These are phyloP conservation scores for Penicillium sp. DNA, from an alignment of 2,329 filamentous ascomycete genomes.

Conservation along the genomic window DNA sequence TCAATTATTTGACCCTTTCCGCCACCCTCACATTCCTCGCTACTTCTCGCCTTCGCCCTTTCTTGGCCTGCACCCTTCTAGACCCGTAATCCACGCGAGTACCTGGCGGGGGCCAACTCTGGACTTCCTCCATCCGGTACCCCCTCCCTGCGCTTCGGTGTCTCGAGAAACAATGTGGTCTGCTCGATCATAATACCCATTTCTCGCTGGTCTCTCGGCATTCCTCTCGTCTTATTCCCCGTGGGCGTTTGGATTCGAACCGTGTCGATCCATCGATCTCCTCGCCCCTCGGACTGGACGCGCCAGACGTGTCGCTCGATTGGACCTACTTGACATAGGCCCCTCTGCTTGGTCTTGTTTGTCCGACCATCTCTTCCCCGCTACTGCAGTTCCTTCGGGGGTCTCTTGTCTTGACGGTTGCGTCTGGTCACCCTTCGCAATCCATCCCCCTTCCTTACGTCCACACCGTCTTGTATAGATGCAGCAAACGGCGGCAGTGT, in stretches of 20 bases:
- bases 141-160: slow-evolving; percentile 11
- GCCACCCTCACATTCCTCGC: slow-evolving; percentile 1
- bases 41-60: not conserved
- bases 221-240: not conserved
- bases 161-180: slow-evolving; percentile 24
- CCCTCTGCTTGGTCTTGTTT: slow-evolving; percentile 3
- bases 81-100: not conserved
- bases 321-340: slow-evolving; percentile 6
- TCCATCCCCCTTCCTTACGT: slow-evolving; percentile 11
- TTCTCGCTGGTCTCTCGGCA: slow-evolving; percentile 7
- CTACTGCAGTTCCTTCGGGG: slow-evolving; percentile 3
- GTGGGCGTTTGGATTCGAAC: slow-evolving; percentile 17
- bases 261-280: slow-evolving; percentile 2
- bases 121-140: not conserved
- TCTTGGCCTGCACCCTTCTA: not conserved
- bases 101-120: slow-evolving; percentile 3
- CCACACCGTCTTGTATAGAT: slow-evolving; percentile 32
- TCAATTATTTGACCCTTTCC: not conserved
- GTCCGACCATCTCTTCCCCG: slow-evolving; percentile 4
- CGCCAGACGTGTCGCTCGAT: slow-evolving; percentile 10
- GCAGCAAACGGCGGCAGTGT: slow-evolving; percentile 29
- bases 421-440: slow-evolving; percentile 4
- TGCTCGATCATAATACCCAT: slow-evolving; percentile 21
- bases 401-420: not conserved
- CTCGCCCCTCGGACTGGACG: slow-evolving; percentile 6